phyloP scores from a whole-genome alignment of 176 grass and related monocot genomes.

The Typha latifolia region DNA sequence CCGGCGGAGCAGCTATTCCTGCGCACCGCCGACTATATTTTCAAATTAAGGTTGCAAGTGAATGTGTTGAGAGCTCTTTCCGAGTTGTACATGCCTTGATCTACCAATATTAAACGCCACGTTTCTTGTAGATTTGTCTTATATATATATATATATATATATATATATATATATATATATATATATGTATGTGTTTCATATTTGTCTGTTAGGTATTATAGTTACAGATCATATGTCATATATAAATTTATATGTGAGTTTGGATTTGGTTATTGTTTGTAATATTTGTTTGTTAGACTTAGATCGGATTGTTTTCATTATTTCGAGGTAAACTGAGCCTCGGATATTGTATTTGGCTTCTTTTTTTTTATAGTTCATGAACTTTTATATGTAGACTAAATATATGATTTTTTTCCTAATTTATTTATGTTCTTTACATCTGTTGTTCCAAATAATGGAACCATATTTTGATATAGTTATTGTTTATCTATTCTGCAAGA shows the following conservation, averaged over 20 bases:
- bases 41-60: slow-evolving; percentile 43
- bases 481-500: no score
- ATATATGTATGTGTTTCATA: slow-evolving; percentile 11
- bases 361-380: no score
- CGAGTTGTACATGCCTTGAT: slow-evolving; percentile 30
- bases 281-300: background rate
- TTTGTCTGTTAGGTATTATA: slow-evolving; percentile 14
- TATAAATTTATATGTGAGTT: background rate
- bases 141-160: background rate
- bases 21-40: slow-evolving; percentile 69
- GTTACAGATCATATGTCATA: background rate
- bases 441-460: no score
- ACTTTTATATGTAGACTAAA: no score
- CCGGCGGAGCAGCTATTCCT: slow-evolving; percentile 60
- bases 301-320: background rate
- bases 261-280: background rate
- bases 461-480: no score
- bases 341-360: no score
- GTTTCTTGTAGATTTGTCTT: background rate
- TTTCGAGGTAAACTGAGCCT: background rate
- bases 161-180: background rate
- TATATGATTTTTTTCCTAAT: no score
- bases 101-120: background rate
- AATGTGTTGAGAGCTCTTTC: slow-evolving; percentile 58
- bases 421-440: no score